These are phyloP conservation scores for Parmelia sp. DNA, from an alignment of 495 filamentous ascomycete genomes.

Conservation along the genomic window DNA sequence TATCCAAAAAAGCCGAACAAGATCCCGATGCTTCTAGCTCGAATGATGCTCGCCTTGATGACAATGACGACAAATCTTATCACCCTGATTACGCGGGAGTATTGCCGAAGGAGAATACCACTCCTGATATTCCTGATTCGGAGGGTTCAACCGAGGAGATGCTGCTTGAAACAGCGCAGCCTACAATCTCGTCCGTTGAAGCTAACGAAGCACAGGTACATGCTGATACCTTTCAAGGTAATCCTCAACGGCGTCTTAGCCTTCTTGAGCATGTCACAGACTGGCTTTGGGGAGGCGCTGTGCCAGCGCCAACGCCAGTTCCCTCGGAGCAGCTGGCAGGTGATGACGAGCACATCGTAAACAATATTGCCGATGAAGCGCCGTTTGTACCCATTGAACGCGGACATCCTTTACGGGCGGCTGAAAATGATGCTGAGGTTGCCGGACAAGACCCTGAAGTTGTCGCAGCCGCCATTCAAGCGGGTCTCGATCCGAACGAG, in stretches of 20 bases:
- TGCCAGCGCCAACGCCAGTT: constrained; percentile 33
- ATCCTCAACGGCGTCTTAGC: background rate
- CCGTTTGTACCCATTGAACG: constrained; percentile 54
- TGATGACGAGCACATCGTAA: constrained; percentile 54
- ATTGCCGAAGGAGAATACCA: background rate
- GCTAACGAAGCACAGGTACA: background rate
- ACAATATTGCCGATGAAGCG: constrained; percentile 53
- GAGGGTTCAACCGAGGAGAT: background rate
- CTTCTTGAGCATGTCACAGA: constrained; percentile 30
- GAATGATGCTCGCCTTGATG: background rate
- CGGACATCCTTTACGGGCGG: constrained; percentile 23
- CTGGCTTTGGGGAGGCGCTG: constrained; percentile 61
- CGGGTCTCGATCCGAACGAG: constrained; percentile 53
- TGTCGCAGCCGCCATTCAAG: constrained; percentile 39
- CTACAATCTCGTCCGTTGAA: background rate
- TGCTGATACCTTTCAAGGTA: background rate
- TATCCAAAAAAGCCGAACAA: background rate
- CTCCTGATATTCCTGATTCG: background rate
- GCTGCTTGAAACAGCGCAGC: background rate
- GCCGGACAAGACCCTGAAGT: constrained; percentile 37
- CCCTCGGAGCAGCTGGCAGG: constrained; percentile 32
- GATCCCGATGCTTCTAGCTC: background rate
- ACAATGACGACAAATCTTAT: constrained; percentile 14
- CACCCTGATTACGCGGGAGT: constrained; percentile 16
- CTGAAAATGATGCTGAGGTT: constrained; percentile 24